Evolutionary conservation across 148 eudicot genomes (phyloP), one percentile per base, ranked within the genome.

Genomic region (Persicaria tinctoria): DNA sequence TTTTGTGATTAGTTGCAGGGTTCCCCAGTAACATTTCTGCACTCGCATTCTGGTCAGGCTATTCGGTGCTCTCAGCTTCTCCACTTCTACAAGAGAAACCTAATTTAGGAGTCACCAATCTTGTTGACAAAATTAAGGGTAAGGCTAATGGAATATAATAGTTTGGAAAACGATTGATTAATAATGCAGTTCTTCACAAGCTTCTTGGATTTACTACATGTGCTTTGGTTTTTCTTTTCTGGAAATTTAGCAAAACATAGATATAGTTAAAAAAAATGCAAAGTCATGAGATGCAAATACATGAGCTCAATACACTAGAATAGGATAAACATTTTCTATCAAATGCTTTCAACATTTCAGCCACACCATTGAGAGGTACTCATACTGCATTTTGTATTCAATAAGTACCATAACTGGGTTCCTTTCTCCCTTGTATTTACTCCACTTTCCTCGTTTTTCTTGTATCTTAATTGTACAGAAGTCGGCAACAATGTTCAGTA

Each of bases 301-400:
- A 87, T 73, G 98, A 95, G 85, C 86, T 95, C 57, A 92, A 95
- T 68, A 92, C 97, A 53, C 90, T 90, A 68, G 98, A 90, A 13
- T 95, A 97, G 98, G 98, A 95, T 81, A 96, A 95, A 81, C 98
- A 92, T 79, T 72, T 95, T 79, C 89, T 77, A 56, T 84, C 89
- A 75, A 89, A 83, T 82, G 93, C 85, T 81, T 77, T 83, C 59
- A 84, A 73, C 78, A 86, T 82, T 74, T 73, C 80, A 73, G 77
- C 47, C 53, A 47, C 76, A 60, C 73, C 83, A 51, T 79, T 75
- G 49, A 83, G 84, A 82, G 97, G 97, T 90, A 80, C 54, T 57
- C 20, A 75, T 49, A 17, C 41, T 74, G 59, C 62, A 41, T 72
- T 68, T 59, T 41, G 44, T 32, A 47, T 66, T 49, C 73, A 78